phyloP scores from a whole-genome alignment of 2,329 filamentous ascomycete genomes.

The Claviceps pazoutovae region DNA sequence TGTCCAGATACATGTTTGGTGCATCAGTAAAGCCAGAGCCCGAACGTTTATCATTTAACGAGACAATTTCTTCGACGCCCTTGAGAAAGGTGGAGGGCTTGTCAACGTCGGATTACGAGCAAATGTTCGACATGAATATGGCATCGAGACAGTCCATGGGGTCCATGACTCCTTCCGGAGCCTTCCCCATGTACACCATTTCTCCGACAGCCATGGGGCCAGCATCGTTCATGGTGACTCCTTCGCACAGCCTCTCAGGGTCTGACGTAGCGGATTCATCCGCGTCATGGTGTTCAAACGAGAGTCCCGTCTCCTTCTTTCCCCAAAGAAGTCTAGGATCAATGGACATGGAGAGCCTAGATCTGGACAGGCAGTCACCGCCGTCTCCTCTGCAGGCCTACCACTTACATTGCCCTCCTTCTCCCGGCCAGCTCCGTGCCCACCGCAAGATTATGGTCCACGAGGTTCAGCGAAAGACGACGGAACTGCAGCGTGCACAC shows the following conservation, averaged over 20 bases:
- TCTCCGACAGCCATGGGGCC: slow-evolving; percentile 20
- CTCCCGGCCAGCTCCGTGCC: slow-evolving; percentile 19
- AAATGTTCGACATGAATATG: slow-evolving; percentile 25
- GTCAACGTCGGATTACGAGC: slow-evolving; percentile 23
- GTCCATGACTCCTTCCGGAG: slow-evolving; percentile 23
- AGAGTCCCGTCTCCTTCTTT: slow-evolving; percentile 28
- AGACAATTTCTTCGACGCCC: slow-evolving; percentile 22
- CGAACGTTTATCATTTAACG: slow-evolving; percentile 19
- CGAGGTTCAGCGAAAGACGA: slow-evolving; percentile 29
- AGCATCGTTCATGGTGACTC: slow-evolving; percentile 25
- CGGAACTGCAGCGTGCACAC: slow-evolving; percentile 29
- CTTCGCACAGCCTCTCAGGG: slow-evolving; percentile 24
- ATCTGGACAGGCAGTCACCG: slow-evolving; percentile 23
- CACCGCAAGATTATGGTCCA: slow-evolving; percentile 28
- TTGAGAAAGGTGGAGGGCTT: slow-evolving; percentile 22
- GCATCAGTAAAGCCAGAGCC: slow-evolving; percentile 19
- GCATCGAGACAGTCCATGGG: slow-evolving; percentile 20
- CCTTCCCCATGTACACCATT: slow-evolving; percentile 22
- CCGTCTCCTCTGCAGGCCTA: slow-evolving; percentile 21
- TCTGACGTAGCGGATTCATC: slow-evolving; percentile 24
- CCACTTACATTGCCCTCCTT: slow-evolving; percentile 18
- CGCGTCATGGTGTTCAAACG: slow-evolving; percentile 26
- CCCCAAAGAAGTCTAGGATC: slow-evolving; percentile 18
- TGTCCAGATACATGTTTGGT: slow-evolving; percentile 22
- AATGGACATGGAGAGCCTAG: slow-evolving; percentile 19